Percentiles rank a stretch among this genome's conserved stretches.
phyloP scores from a whole-genome alignment of 208 protist species.

The Leishmania aethiopica region DNA sequence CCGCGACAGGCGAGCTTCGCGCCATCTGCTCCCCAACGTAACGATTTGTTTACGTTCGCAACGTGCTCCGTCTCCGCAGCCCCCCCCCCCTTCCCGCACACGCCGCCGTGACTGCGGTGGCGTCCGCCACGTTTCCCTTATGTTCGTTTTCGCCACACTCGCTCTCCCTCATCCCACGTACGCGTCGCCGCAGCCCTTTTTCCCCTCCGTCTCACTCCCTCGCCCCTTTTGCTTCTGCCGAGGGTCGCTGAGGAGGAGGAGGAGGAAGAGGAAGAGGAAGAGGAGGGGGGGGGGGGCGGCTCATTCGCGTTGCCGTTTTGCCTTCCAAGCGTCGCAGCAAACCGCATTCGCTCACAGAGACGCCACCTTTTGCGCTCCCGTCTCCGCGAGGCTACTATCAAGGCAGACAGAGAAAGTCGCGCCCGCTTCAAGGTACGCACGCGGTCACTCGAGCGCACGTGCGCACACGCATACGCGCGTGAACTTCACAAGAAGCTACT shows the following conservation, averaged over 20 bases:
- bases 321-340: background rate
- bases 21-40: background rate
- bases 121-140: background rate
- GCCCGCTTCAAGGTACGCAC: background rate
- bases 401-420: background rate
- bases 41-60: background rate
- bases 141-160: constrained; percentile 12
- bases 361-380: background rate
- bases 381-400: background rate
- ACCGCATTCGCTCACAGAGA: background rate
- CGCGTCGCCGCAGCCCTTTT: background rate
- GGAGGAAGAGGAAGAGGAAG: too few species aligned
- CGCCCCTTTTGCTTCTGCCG: background rate
- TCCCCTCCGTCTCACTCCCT: background rate
- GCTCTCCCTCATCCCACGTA: background rate
- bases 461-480: background rate
- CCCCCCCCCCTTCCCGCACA: background rate
- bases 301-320: background rate
- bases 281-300: too few species aligned
- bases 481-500: background rate
- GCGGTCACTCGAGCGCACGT: background rate
- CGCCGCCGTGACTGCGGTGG: background rate
- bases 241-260: background rate
- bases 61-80: background rate
- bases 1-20: background rate